Conservation (phyloP, 495 filamentous ascomycete genomes). For the Amorphotheca resinae region DNA sequence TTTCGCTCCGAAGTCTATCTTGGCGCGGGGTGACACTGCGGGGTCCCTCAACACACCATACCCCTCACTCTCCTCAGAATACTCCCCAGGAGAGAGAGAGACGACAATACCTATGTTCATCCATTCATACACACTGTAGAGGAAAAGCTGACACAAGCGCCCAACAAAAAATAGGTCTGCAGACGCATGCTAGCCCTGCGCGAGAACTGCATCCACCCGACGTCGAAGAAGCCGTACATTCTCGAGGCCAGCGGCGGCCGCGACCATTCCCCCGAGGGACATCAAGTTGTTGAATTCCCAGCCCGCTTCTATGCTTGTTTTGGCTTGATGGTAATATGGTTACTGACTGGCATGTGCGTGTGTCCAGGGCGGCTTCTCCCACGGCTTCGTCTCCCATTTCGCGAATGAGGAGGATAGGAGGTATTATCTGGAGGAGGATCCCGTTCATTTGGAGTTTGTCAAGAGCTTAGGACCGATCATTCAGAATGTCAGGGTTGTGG, state of each 20-base stretch:
- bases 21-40: conserved; percentile 3
- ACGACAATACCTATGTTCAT: background rate
- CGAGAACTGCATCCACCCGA: conserved; percentile 36
- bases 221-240: conserved; percentile 43
- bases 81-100: background rate
- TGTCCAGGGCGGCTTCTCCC: conserved; percentile 25
- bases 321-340: background rate
- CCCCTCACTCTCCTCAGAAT: background rate
- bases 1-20: background rate
- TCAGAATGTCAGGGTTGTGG: conserved; percentile 31
- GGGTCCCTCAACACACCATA: background rate
- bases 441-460: conserved; percentile 35
- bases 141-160: too few relatives aligned
- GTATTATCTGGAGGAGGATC: conserved; percentile 42
- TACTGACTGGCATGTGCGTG: background rate
- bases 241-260: conserved; percentile 42
- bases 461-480: conserved; percentile 24
- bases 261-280: conserved; percentile 53
- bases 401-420: conserved; percentile 39
- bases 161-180: conserved; percentile 17
- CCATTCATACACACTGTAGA: too few relatives aligned
- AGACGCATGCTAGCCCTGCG: conserved; percentile 25
- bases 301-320: background rate
- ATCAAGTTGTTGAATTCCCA: conserved; percentile 34
- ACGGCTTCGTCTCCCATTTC: conserved; percentile 54